These are phyloP conservation scores for Phytophthora cactorum DNA, from an alignment of 352 stramenopile species.

Conservation along the genomic window DNA sequence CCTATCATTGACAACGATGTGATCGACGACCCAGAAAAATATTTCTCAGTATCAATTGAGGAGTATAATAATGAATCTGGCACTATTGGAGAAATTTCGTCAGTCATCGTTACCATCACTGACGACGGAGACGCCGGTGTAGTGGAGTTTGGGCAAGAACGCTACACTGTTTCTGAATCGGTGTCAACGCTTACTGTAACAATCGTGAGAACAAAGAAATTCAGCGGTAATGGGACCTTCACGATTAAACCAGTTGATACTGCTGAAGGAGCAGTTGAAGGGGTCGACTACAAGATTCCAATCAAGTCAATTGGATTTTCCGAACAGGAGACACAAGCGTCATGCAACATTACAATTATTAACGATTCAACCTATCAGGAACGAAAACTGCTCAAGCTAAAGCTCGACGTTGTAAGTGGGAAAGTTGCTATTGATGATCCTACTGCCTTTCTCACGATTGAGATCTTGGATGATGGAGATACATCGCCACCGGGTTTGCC, in stretches of 20 bases:
- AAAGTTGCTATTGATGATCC: constrained; percentile 29
- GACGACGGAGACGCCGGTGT: constrained; percentile 60
- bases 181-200: constrained; percentile 15
- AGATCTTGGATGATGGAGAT: constrained; percentile 64
- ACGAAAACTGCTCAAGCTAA: constrained; percentile 46
- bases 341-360: constrained; percentile 35
- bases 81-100: constrained; percentile 29
- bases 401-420: constrained; percentile 31
- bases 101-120: constrained; percentile 38
- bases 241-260: constrained; percentile 27
- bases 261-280: constrained; percentile 16
- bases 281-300: constrained; percentile 41
- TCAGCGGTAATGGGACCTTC: constrained; percentile 36
- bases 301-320: constrained; percentile 18
- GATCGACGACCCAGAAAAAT: constrained; percentile 50
- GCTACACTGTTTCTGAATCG: constrained; percentile 43
- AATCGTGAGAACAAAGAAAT: constrained; percentile 31
- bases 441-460: constrained; percentile 21
- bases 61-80: constrained; percentile 31
- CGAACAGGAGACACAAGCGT: constrained; percentile 28
- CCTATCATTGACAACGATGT: constrained; percentile 60
- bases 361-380: constrained; percentile 56
- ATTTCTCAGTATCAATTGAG: constrained; percentile 51
- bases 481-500: constrained; percentile 41
- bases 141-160: constrained; percentile 39